Evolutionary conservation across 257 asterid species (phyloP).

Genomic region (Jasminum sambac): DNA sequence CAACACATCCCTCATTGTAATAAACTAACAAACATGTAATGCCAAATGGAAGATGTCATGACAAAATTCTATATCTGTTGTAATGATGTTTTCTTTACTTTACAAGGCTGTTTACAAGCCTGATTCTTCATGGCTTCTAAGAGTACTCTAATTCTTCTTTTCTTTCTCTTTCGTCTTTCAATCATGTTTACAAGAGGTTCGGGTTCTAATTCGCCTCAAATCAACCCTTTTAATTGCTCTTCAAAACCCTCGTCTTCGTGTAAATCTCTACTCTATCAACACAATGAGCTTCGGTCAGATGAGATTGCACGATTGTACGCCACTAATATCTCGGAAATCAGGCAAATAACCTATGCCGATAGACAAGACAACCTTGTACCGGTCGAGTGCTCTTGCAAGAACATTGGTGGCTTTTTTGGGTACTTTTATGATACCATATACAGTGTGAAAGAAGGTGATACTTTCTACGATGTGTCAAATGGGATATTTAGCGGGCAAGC

Average conservation of each 20-base stretch:
- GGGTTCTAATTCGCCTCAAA: constrained; percentile 25
- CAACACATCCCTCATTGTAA: constrained; percentile 5
- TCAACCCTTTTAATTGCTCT: constrained; percentile 49
- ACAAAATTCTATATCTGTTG: constrained; percentile 21
- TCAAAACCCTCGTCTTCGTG: constrained; percentile 40
- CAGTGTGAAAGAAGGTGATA: constrained; percentile 32
- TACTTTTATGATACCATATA: constrained; percentile 62
- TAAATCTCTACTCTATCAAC: constrained; percentile 61
- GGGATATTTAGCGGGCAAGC: constrained; percentile 55
- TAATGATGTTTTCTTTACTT: constrained; percentile 20
- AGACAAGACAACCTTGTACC: constrained; percentile 50
- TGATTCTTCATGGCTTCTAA: constrained; percentile 46
- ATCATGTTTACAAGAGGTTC: constrained; percentile 9
- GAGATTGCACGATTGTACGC: constrained; percentile 48
- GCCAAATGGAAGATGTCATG: constrained; percentile 34
- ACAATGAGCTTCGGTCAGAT: constrained; percentile 38
- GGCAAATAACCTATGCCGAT: constrained; percentile 22
- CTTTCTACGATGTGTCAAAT: constrained; percentile 43
- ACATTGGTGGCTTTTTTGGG: constrained; percentile 44
- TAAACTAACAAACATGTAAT: constrained; percentile 34
- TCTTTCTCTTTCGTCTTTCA: constrained; percentile 29
- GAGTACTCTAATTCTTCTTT: constrained; percentile 11
- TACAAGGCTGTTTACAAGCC: constrained; percentile 19
- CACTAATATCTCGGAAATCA: constrained; percentile 44
- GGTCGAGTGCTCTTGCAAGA: constrained; percentile 61